phyloP scores from a whole-genome alignment of 805 yeast species.

The Phaffomyces antillensis region DNA sequence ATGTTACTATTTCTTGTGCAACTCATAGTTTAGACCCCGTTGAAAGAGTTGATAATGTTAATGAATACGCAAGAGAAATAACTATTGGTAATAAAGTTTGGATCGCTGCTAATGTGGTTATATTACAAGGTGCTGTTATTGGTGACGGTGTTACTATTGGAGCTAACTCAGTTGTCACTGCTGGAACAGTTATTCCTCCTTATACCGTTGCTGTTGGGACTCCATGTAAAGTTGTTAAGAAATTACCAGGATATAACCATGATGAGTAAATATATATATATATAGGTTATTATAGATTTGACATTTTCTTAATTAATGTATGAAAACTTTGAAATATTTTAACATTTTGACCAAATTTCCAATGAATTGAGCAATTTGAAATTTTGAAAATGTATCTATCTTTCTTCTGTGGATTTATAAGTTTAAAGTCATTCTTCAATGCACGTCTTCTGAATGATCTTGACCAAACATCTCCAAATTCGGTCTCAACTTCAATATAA shows the following conservation, averaged over 20 bases:
- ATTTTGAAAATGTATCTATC: slow-evolving; percentile 10
- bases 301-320: slow-evolving; percentile 8
- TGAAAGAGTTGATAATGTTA: slow-evolving; percentile 27
- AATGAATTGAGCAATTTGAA: slow-evolving; percentile 8
- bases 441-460: slow-evolving; percentile 17
- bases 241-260: slow-evolving; percentile 15
- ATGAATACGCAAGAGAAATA: slow-evolving; percentile 52
- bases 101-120: slow-evolving; percentile 50
- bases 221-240: slow-evolving; percentile 45
- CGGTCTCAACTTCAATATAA: neutral
- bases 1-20: slow-evolving; percentile 52
- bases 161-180: slow-evolving; percentile 61
- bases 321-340: slow-evolving; percentile 19
- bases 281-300: neutral
- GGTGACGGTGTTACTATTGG: slow-evolving; percentile 59
- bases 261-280: neutral
- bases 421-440: neutral
- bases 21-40: slow-evolving; percentile 53
- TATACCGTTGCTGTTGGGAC: slow-evolving; percentile 54
- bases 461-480: slow-evolving; percentile 21
- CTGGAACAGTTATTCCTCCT: slow-evolving; percentile 40
- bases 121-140: slow-evolving; percentile 60
- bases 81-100: slow-evolving; percentile 59
- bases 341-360: slow-evolving; percentile 12
- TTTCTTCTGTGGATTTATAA: neutral